Percentiles rank a stretch among this genome's conserved stretches.
phyloP scores from a whole-genome alignment of 352 stramenopile genomes.

The Phytopythium cucurbitacearum region DNA sequence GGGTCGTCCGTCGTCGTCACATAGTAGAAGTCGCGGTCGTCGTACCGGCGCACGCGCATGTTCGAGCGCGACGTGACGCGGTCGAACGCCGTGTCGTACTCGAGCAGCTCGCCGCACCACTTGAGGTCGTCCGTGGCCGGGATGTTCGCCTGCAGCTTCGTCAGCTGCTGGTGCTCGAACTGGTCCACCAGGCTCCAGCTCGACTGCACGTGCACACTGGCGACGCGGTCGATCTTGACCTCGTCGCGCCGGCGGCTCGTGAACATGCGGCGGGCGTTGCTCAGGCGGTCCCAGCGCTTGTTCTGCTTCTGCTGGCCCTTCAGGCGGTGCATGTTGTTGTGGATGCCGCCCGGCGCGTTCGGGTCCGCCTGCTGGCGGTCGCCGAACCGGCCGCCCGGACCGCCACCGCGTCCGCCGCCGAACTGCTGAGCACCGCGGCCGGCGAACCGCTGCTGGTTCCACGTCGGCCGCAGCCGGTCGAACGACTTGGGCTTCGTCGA shows the following conservation, averaged over 20 bases:
- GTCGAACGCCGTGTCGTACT: constrained; percentile 95
- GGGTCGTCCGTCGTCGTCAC: constrained; percentile 97
- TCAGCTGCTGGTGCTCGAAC: constrained; percentile 95
- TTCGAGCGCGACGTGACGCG: constrained; percentile 88
- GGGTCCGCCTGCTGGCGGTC: constrained; percentile 26
- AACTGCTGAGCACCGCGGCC: constrained; percentile 36
- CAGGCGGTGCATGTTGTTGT: constrained; percentile 52
- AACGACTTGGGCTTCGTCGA: constrained; percentile 67
- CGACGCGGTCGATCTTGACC: constrained; percentile 74
- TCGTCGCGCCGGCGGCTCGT: constrained; percentile 61
- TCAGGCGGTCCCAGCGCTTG: constrained; percentile 80
- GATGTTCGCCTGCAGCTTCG: constrained; percentile 91
- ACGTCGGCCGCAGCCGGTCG: constrained; percentile 74
- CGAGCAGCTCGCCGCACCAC: constrained; percentile 93
- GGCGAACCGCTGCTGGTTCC: constrained; percentile 85
- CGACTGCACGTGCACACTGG: constrained; percentile 88
- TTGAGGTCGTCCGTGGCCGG: constrained; percentile 87
- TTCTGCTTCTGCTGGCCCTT: constrained; percentile 87
- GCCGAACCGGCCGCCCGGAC: constrained; percentile 17
- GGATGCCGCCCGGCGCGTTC: constrained; percentile 35
- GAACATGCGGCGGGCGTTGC: constrained; percentile 71
- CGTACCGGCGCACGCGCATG: constrained; percentile 68
- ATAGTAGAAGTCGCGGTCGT: constrained; percentile 95
- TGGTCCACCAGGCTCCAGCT: constrained; percentile 95
- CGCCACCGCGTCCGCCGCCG: constrained; percentile 25